These are phyloP conservation scores for Setaria italica DNA, from an alignment of 202 grass and related monocot species.

Conservation along the genomic window DNA sequence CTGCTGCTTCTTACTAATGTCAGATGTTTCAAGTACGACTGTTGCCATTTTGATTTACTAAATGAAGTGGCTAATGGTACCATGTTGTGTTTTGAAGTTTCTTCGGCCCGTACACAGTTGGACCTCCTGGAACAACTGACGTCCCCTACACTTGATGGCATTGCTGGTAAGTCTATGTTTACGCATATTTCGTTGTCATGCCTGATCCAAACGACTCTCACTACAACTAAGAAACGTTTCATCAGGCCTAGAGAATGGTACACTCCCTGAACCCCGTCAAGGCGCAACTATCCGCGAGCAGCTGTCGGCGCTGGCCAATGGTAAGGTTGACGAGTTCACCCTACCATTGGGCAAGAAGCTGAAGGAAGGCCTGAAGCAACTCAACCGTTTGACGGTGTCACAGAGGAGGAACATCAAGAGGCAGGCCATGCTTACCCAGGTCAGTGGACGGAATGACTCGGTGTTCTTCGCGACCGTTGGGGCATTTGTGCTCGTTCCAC, in stretches of 20 bases:
- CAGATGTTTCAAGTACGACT: background rate
- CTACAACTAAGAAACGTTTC: background rate
- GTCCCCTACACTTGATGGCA: constrained; percentile 49
- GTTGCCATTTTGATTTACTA: background rate
- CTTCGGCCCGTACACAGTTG: constrained; percentile 69
- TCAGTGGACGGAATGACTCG: constrained; percentile 70
- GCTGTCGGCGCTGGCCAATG: constrained; percentile 53
- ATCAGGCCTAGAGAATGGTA: constrained; percentile 29
- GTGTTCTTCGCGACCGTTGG: constrained; percentile 82
- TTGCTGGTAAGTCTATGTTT: constrained; percentile 49
- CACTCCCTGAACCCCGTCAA: background rate
- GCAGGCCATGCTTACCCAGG: constrained; percentile 78
- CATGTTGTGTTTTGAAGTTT: constrained; percentile 41
- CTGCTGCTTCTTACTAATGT: too few species aligned
- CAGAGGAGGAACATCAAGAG: constrained; percentile 92
- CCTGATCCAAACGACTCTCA: background rate
- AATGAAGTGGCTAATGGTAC: constrained; percentile 14
- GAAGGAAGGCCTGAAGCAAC: constrained; percentile 66
- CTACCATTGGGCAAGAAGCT: constrained; percentile 78
- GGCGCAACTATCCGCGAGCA: constrained; percentile 69
- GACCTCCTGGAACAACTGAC: constrained; percentile 90
- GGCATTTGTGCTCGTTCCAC: constrained; percentile 76
- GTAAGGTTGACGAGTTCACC: constrained; percentile 71
- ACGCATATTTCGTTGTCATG: background rate
- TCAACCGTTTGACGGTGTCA: constrained; percentile 66